Evolutionary conservation across 208 protist genomes (phyloP).

Genomic region (Trichomonas gallinae): DNA sequence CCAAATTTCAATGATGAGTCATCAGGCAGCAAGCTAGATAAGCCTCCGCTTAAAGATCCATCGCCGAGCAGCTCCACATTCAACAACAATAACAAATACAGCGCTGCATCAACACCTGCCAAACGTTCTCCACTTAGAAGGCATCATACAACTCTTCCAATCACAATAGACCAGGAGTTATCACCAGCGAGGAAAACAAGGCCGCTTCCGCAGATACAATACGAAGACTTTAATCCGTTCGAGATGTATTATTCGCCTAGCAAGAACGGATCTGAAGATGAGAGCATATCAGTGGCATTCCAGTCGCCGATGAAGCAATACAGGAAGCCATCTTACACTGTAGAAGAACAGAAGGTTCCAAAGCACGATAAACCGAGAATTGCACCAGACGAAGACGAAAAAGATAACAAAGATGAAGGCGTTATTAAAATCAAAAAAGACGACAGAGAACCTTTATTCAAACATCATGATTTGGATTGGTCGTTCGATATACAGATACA

Average conservation of each 20-base stretch:
- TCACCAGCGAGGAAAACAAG: neutral
- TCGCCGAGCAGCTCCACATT: neutral
- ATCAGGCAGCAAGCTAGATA: neutral
- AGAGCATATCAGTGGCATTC: neutral
- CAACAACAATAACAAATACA: neutral
- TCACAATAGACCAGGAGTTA: neutral
- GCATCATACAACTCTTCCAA: neutral
- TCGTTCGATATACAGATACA: neutral
- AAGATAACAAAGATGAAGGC: neutral
- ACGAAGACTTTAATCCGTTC: neutral
- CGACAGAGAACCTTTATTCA: neutral
- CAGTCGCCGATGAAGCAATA: neutral
- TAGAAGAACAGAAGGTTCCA: neutral
- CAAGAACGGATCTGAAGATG: neutral
- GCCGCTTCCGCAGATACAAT: neutral
- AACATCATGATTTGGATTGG: neutral
- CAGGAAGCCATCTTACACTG: neutral
- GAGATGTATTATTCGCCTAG: neutral
- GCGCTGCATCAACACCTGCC: neutral
- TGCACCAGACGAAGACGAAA: neutral
- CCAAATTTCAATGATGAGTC: neutral
- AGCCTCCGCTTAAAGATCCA: neutral
- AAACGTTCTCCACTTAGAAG: neutral
- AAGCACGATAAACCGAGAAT: neutral
- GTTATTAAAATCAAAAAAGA: neutral